Evolutionary conservation across 179 eudicot species (phyloP).

Genomic region (Nepenthes alata): DNA sequence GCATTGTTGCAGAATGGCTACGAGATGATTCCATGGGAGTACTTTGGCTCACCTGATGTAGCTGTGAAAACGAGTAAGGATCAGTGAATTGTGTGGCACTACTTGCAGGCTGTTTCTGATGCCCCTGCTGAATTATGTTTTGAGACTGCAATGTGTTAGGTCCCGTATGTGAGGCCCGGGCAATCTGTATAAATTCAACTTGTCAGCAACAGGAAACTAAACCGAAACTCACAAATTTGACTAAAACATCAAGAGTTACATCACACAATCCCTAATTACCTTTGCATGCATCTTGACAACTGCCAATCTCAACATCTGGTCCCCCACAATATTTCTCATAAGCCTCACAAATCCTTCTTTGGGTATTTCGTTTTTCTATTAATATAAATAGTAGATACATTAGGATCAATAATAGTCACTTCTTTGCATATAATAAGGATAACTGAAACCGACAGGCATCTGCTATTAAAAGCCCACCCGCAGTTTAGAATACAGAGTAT

Average conservation of each 20-base stretch:
- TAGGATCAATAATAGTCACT: conserved; percentile 1
- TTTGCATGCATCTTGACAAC: conserved; percentile 62
- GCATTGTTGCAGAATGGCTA: conserved; percentile 15
- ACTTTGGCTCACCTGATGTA: conserved; percentile 26
- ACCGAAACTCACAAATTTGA: not conserved
- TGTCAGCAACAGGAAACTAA: not conserved
- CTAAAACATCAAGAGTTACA: not conserved
- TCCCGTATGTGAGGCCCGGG: conserved; percentile 21
- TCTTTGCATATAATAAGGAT: not conserved
- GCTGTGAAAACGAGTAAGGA: conserved; percentile 31
- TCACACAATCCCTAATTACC: conserved; percentile 19
- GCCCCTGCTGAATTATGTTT: conserved; percentile 32
- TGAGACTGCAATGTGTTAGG: conserved; percentile 33
- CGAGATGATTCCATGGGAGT: conserved; percentile 17
- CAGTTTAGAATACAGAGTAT: conserved; percentile 44
- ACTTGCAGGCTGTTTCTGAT: conserved; percentile 26
- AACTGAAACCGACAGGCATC: not conserved
- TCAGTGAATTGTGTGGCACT: conserved; percentile 26
- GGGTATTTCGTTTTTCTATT: conserved; percentile 75
- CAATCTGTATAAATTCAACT: conserved; percentile 13
- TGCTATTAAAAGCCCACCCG: conserved; percentile 29
- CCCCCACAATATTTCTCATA: conserved; percentile 81
- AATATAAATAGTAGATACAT: conserved; percentile 2
- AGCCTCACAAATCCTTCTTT: conserved; percentile 67
- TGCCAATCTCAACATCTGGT: conserved; percentile 88